Percentiles rank a stretch among this genome's conserved stretches.
phyloP scores from a whole-genome alignment of 2,329 filamentous ascomycete genomes.

The Pestalotiopsis sp. region DNA sequence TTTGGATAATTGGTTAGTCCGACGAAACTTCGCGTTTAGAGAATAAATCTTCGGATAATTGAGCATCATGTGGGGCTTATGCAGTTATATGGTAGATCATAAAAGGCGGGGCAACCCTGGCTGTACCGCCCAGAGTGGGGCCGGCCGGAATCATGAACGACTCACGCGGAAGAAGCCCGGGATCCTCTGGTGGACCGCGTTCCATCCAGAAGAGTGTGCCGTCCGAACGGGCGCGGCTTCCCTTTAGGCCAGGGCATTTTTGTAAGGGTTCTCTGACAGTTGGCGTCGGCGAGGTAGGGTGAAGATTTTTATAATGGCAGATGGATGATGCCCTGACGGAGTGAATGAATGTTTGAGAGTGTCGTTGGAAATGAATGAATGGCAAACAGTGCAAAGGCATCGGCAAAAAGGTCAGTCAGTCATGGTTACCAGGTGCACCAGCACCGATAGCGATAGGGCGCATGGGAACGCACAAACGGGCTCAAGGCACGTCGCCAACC shows the following conservation, averaged over 20 bases:
- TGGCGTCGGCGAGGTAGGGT: neutral
- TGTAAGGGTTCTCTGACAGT: too few species aligned
- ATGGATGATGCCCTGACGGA: too few species aligned
- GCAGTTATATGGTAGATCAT: neutral
- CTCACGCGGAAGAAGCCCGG: neutral
- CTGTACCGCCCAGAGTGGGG: neutral
- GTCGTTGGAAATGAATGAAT: neutral
- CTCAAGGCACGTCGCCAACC: neutral
- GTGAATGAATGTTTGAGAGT: too few species aligned
- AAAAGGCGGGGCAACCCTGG: neutral
- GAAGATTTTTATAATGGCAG: too few species aligned
- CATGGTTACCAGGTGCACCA: neutral
- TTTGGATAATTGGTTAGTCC: conserved; percentile 10
- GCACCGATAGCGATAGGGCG: neutral
- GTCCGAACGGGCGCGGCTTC: neutral
- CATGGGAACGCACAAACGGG: neutral
- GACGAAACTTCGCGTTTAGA: neutral
- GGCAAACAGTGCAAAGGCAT: neutral
- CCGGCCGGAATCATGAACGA: neutral
- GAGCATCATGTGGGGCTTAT: neutral
- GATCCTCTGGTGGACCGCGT: neutral
- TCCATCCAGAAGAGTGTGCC: neutral
- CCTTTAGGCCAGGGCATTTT: conserved; percentile 3
- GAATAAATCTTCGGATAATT: neutral
- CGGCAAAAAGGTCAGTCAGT: neutral